Evolutionary conservation across 2,329 filamentous ascomycete species (phyloP).

Genomic region (Aspergillus brasiliensis): DNA sequence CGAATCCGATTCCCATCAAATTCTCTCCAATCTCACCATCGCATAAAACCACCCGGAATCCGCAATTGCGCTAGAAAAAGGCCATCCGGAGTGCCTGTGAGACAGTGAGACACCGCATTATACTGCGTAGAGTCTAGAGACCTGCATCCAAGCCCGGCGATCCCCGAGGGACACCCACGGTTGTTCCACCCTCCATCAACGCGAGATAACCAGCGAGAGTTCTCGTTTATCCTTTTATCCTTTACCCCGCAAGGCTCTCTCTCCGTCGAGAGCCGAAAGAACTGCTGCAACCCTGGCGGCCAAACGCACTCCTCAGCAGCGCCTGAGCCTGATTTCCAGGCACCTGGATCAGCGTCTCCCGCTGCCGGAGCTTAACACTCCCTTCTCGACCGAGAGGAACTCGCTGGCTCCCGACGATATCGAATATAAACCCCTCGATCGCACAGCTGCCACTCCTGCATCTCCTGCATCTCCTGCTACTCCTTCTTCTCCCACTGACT

Average conservation of each 20-base stretch:
- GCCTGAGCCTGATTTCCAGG: conserved; percentile 62
- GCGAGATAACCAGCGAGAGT: conserved; percentile 11
- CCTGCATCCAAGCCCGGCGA: conserved; percentile 15
- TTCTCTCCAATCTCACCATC: not conserved
- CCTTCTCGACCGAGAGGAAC: conserved; percentile 62
- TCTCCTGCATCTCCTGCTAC: conserved; percentile 11
- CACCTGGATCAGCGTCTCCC: conserved; percentile 59
- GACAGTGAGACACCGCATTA: too few relatives aligned
- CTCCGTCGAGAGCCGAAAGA: conserved; percentile 34
- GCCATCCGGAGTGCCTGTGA: too few relatives aligned
- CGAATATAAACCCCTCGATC: conserved; percentile 51
- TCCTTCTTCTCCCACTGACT: conserved; percentile 8
- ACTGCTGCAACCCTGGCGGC: conserved; percentile 49
- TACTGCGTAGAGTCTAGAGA: too few relatives aligned
- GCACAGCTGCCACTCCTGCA: conserved; percentile 29
- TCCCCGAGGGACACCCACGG: conserved; percentile 16
- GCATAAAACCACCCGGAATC: not conserved
- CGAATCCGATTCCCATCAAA: not conserved
- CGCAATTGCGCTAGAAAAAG: not conserved
- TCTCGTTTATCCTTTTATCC: conserved; percentile 3
- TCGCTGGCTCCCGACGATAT: conserved; percentile 56
- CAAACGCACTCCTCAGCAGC: conserved; percentile 49
- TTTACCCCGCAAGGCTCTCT: conserved; percentile 33
- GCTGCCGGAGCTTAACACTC: conserved; percentile 63
- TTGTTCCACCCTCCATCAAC: conserved; percentile 8